Conservation (phyloP, 306 rosid species). For the Pachyrhizus erosus region DNA sequence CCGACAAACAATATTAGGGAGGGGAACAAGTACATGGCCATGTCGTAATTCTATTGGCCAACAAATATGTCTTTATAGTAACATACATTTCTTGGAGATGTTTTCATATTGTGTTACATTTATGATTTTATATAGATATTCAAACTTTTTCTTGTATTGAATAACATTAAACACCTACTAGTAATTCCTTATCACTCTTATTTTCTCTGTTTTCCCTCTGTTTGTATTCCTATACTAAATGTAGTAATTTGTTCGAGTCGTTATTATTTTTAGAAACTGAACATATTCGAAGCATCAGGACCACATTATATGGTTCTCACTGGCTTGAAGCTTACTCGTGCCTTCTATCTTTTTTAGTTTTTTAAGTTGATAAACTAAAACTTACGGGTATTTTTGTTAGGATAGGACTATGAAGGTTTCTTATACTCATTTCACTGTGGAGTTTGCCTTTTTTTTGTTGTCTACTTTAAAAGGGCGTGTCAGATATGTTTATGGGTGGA, state of each 20-base stretch:
- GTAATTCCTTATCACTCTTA: background rate
- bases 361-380: background rate
- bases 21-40: conserved; percentile 43
- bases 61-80: conserved; percentile 39
- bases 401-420: background rate
- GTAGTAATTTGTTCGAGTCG: background rate
- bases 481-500: background rate
- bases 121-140: conserved; percentile 42
- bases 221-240: background rate
- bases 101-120: conserved; percentile 43
- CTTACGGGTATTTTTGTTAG: background rate
- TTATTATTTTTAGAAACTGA: background rate
- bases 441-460: background rate
- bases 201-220: background rate
- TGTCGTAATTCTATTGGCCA: conserved; percentile 43
- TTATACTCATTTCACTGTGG: background rate
- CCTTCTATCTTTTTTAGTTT: background rate
- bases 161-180: conserved; percentile 13
- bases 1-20: conserved; percentile 40
- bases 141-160: conserved; percentile 26
- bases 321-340: background rate
- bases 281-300: conserved; percentile 18
- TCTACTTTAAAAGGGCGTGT: background rate
- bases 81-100: conserved; percentile 35
- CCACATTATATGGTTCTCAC: background rate